Base-by-base conservation (phyloP, 2,329 filamentous ascomycete species). In the Metarhizium rileyi region DNA sequence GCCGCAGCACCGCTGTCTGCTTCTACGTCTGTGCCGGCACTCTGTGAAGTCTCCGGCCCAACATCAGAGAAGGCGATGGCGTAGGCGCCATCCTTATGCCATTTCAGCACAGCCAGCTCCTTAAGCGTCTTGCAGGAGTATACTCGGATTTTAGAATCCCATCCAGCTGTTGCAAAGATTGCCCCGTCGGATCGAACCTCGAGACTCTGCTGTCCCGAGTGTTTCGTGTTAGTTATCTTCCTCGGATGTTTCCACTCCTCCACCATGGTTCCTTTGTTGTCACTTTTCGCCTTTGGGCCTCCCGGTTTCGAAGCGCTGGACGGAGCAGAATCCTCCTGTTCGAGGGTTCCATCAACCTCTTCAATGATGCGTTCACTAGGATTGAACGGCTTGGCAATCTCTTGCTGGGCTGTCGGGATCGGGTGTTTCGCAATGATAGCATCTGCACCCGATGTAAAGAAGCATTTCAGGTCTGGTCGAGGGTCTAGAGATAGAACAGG, bases 61-160 rank as follows among this genome's bases (percentile, higher is more conserved):
- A 80, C 56, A 23, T 67, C 60, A 1, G 79, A 83, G 70, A 97
- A 94, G 1, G 81, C 83, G 18, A 87, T 77, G 3, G 87, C 80
- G 68, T 93, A 96, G 55, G 88, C 90, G 1, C 90, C 90, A 28
- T 87, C 84, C 57, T 85, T 83, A 66, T 97, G 93, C 91, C 91
- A 97, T 66, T 94, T 95, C 55, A 97, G 70, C 49, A 96, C 89
- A 0, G 91, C 93, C 10, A 97, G 67, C 66, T 97, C 90, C 60
- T 84, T 87, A 73, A 97, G 76, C 0, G 82, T 86, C 66, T 85
- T 89, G 44, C 77, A 70, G 3, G 85, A 86, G 65, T 97, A 98
- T 1, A 97, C 82, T 8, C 93, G 76, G 1, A 90, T 73, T 44
- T 83, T 80, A 1, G 81, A 77, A 65, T 98, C 93, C 93, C 93